Percentiles rank a stretch among this genome's conserved stretches.
Conservation (phyloP, 73 alveolate genomes). For the Symbiodinium pilosum region DNA sequence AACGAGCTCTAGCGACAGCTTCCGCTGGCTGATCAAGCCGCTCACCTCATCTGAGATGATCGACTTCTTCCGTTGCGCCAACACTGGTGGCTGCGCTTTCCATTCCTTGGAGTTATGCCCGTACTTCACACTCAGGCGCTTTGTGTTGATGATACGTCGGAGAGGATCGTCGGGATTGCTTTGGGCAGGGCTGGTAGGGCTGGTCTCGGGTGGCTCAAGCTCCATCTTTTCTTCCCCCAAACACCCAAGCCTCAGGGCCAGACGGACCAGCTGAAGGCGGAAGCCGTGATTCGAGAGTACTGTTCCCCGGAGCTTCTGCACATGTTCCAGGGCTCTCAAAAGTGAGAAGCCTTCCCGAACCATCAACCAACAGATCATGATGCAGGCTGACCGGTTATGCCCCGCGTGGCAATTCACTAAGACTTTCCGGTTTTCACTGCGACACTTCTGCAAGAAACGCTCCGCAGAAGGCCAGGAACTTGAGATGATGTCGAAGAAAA, state of each 20-base stretch:
- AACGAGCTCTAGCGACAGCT: constrained; percentile 53
- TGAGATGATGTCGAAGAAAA: constrained; percentile 40
- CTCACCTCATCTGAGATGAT: constrained; percentile 53
- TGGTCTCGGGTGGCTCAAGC: not conserved
- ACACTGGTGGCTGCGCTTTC: not conserved
- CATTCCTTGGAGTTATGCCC: constrained; percentile 78
- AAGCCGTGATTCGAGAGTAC: constrained; percentile 52
- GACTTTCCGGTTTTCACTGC: constrained; percentile 16
- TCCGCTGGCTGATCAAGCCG: constrained; percentile 68
- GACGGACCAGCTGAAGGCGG: constrained; percentile 77
- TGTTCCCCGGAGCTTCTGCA: constrained; percentile 66
- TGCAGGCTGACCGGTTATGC: constrained; percentile 77
- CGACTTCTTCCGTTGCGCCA: not conserved
- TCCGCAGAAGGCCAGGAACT: constrained; percentile 68
- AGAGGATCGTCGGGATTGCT: not conserved
- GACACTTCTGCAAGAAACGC: constrained; percentile 61
- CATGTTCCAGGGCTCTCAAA: constrained; percentile 46
- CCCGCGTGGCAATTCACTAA: constrained; percentile 85
- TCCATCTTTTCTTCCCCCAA: constrained; percentile 26
- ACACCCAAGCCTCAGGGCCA: constrained; percentile 20
- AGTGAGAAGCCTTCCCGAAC: constrained; percentile 31
- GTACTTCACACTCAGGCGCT: constrained; percentile 56
- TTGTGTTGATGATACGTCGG: constrained; percentile 45
- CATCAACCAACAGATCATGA: constrained; percentile 55
- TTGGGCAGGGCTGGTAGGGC: no score